Percentiles rank a stretch among this genome's conserved stretches.
phyloP scores from a whole-genome alignment of 73 alveolate species.

The Breviolum minutum region DNA sequence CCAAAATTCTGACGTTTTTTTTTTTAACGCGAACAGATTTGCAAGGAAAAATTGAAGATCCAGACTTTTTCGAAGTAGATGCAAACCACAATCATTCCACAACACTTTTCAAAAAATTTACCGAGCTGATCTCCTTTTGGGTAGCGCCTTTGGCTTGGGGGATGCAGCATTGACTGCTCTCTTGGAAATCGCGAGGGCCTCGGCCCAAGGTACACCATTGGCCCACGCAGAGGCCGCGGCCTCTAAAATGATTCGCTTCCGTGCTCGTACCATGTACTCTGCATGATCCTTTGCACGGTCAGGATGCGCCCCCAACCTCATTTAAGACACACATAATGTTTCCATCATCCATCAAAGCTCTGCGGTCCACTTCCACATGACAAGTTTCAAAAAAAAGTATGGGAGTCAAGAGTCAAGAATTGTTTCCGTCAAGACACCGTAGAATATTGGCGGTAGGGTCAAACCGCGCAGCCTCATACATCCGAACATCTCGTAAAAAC shows the following conservation, averaged over 20 bases:
- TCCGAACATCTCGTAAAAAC: not conserved
- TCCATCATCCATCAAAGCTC: too few species aligned
- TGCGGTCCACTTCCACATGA: not conserved
- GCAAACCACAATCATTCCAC: too few species aligned
- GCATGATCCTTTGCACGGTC: not conserved
- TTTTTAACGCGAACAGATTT: too few species aligned
- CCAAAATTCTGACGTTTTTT: not conserved
- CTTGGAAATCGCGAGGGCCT: not conserved
- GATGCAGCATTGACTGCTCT: not conserved
- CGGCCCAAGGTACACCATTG: conserved; percentile 26
- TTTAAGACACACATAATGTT: not conserved
- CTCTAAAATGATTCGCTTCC: not conserved
- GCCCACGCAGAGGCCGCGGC: conserved; percentile 33
- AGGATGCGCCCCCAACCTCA: not conserved
- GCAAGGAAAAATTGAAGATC: too few species aligned
- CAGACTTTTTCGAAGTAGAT: too few species aligned
- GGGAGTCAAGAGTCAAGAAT: not conserved
- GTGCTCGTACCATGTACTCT: not conserved
- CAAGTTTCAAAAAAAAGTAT: too few species aligned
- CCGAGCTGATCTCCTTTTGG: not conserved
- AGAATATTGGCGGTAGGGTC: not conserved
- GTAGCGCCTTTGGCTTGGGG: not conserved
- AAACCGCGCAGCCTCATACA: not conserved
- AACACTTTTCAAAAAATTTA: too few species aligned
- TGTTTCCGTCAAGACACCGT: not conserved